A percentile compares a stretch with the other conserved stretches of the same genome.
Conservation (phyloP, 208 protist species). For the Trypanosoma conorhini region DNA sequence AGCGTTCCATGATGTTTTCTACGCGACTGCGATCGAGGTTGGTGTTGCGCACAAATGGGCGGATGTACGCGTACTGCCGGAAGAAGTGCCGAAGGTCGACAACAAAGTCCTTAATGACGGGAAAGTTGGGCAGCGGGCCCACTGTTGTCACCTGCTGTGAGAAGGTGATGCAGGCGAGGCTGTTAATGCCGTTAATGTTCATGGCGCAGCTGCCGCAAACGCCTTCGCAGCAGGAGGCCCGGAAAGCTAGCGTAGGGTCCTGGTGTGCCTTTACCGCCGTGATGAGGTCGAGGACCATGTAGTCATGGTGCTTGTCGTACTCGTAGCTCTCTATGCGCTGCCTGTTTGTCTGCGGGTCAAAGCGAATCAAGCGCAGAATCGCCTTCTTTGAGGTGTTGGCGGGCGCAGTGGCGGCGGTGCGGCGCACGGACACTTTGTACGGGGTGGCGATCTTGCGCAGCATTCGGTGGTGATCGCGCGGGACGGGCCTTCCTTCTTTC, state of each 20-base stretch:
- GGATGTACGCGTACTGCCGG: slow-evolving; percentile 90
- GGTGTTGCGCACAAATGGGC: slow-evolving; percentile 86
- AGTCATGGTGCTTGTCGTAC: slow-evolving; percentile 91
- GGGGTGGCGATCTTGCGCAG: slow-evolving; percentile 67
- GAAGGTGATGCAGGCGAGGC: slow-evolving; percentile 90
- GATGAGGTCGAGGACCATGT: slow-evolving; percentile 92
- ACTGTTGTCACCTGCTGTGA: slow-evolving; percentile 84
- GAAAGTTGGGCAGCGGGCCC: slow-evolving; percentile 89
- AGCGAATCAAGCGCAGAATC: slow-evolving; percentile 84
- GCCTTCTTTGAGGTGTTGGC: slow-evolving; percentile 49
- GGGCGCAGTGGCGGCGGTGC: slow-evolving; percentile 50
- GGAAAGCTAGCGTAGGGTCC: slow-evolving; percentile 90
- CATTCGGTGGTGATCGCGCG: slow-evolving; percentile 30
- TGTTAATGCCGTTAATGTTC: slow-evolving; percentile 95
- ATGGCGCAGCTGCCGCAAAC: slow-evolving; percentile 95
- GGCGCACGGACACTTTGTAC: slow-evolving; percentile 84
- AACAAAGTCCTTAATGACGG: slow-evolving; percentile 92
- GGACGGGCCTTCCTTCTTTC: slow-evolving; percentile 10
- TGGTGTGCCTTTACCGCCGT: slow-evolving; percentile 92
- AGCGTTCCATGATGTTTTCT: slow-evolving; percentile 76
- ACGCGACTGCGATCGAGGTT: slow-evolving; percentile 83
- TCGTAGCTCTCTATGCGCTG: slow-evolving; percentile 89
- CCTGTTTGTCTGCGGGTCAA: slow-evolving; percentile 83
- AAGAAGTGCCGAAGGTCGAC: slow-evolving; percentile 92
- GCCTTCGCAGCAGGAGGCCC: slow-evolving; percentile 91